These are phyloP conservation scores for Bonnemaisonia californica DNA, from an alignment of 31 red algal species.

Conservation along the genomic window DNA sequence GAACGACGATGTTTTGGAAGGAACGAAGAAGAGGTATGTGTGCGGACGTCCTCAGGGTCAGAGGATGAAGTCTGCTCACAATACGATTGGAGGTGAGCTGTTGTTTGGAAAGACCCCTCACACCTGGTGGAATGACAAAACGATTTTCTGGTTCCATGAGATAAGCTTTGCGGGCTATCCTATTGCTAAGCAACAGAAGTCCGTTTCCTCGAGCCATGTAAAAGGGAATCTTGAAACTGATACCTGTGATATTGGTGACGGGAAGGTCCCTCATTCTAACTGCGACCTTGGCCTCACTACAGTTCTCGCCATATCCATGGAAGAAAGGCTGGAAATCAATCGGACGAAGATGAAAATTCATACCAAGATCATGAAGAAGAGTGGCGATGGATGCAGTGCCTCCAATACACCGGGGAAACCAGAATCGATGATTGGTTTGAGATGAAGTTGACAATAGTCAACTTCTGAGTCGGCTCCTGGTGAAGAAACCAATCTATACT, in stretches of 20 bases:
- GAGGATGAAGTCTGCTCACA: background rate
- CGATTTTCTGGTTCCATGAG: background rate
- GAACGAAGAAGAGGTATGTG: no score
- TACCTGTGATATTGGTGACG: background rate
- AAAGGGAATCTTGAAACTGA: background rate
- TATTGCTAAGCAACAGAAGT: slow-evolving; percentile 15
- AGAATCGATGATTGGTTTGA: no score
- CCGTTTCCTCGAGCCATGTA: slow-evolving; percentile 8
- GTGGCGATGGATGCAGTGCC: no score
- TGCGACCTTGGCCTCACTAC: slow-evolving; percentile 3
- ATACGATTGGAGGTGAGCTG: background rate
- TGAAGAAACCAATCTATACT: no score
- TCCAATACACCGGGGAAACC: no score
- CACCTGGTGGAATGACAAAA: background rate
- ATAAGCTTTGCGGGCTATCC: background rate
- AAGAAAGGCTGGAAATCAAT: slow-evolving; percentile 23
- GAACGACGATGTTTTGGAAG: no score
- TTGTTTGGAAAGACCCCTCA: background rate
- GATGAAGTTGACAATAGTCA: no score
- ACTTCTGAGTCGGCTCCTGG: no score
- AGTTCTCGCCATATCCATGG: slow-evolving; percentile 25
- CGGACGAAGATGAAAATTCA: background rate
- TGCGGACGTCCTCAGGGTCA: no score
- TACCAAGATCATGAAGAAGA: no score
- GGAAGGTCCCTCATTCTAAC: background rate